phyloP scores from a whole-genome alignment of 305 asterid genomes.

The Coffea humblotiana region DNA sequence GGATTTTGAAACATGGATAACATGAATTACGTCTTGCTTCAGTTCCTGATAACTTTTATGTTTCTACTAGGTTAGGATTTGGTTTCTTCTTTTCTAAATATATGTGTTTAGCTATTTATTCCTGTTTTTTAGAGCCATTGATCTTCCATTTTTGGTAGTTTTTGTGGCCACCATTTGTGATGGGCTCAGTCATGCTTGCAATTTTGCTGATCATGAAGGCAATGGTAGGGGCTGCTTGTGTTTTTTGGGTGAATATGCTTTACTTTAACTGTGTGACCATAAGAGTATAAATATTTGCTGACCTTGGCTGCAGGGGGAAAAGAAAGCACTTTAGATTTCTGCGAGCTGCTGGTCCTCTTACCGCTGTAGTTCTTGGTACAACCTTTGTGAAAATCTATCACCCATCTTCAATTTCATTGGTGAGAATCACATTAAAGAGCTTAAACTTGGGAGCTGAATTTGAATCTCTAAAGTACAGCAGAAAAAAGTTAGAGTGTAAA shows the following conservation, averaged over 20 bases:
- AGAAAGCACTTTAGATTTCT: constrained; percentile 65
- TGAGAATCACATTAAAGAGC: constrained; percentile 44
- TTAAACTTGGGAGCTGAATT: constrained; percentile 14
- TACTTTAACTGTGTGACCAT: constrained; percentile 14
- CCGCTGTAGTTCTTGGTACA: constrained; percentile 91
- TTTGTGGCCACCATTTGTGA: constrained; percentile 84
- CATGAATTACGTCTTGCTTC: neutral
- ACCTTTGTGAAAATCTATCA: constrained; percentile 63
- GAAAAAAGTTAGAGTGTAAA: neutral
- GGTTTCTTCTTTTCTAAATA: constrained; percentile 7
- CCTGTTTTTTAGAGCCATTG: constrained; percentile 21
- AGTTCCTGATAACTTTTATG: neutral
- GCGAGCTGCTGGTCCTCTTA: constrained; percentile 95
- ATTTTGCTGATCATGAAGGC: constrained; percentile 87
- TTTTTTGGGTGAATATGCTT: constrained; percentile 19
- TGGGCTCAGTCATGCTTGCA: constrained; percentile 81
- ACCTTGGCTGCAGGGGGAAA: constrained; percentile 67
- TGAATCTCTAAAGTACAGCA: constrained; percentile 16
- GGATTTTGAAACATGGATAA: neutral
- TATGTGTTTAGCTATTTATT: neutral
- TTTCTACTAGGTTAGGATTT: neutral
- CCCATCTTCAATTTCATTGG: constrained; percentile 89
- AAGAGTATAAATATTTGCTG: constrained; percentile 19
- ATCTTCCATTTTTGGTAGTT: constrained; percentile 50
- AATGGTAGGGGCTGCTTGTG: constrained; percentile 51